A percentile compares a stretch with the other conserved stretches of the same genome.
Evolutionary conservation across 805 yeast genomes (phyloP).

Genomic region (Priceomyces medius): DNA sequence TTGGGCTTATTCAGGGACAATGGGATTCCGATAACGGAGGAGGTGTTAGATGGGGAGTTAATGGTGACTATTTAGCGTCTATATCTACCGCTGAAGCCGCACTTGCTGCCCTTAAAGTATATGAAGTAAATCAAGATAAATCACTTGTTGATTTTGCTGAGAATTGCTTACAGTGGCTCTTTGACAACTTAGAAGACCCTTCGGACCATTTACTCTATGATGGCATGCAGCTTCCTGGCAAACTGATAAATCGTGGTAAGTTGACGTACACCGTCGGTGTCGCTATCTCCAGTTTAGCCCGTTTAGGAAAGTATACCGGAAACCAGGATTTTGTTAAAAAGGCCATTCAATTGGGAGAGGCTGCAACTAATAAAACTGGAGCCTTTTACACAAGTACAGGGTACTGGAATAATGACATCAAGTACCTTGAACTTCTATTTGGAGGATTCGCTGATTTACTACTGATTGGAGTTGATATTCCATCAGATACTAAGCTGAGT

Average conservation of each 20-base stretch:
- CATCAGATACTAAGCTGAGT: not conserved
- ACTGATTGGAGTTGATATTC: not conserved
- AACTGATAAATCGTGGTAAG: slow-evolving; percentile 14
- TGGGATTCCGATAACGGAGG: slow-evolving; percentile 13
- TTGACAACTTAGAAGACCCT: slow-evolving; percentile 14
- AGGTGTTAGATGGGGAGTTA: slow-evolving; percentile 18
- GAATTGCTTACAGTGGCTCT: slow-evolving; percentile 13
- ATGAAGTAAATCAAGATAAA: slow-evolving; percentile 10
- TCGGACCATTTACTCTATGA: slow-evolving; percentile 17
- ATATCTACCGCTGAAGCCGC: slow-evolving; percentile 20
- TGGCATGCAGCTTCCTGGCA: slow-evolving; percentile 17
- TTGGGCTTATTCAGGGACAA: slow-evolving; percentile 13
- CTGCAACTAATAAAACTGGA: slow-evolving; percentile 16
- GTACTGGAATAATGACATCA: slow-evolving; percentile 23
- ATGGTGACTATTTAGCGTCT: slow-evolving; percentile 16
- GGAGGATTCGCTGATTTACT: slow-evolving; percentile 22
- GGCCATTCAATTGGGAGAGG: slow-evolving; percentile 18
- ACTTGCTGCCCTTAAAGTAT: slow-evolving; percentile 15
- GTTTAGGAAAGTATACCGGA: slow-evolving; percentile 12
- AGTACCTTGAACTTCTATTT: slow-evolving; percentile 22
- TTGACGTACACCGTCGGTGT: slow-evolving; percentile 18
- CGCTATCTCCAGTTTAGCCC: slow-evolving; percentile 20
- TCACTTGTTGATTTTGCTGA: slow-evolving; percentile 15
- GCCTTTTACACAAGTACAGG: slow-evolving; percentile 20
- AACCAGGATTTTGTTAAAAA: slow-evolving; percentile 13